Conservation (phyloP, 176 grass and related monocot species). For the Cymbopogon citratus region DNA sequence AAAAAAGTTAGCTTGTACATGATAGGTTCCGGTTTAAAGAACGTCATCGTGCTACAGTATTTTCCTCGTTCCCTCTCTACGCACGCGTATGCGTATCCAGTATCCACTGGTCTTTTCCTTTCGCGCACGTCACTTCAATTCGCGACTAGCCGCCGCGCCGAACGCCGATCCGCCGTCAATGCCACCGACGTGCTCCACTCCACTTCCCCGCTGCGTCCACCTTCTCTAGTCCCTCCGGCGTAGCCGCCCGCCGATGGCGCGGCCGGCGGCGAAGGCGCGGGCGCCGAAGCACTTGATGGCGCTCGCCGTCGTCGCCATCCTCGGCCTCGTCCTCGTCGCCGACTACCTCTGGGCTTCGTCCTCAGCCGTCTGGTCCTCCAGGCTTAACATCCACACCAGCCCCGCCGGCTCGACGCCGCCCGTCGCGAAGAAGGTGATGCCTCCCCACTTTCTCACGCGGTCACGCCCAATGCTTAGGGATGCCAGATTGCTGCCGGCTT, state of each 20-base stretch:
- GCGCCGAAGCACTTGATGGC: slow-evolving; percentile 31
- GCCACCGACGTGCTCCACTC: slow-evolving; percentile 32
- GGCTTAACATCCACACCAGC: slow-evolving; percentile 23
- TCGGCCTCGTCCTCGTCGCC: slow-evolving; percentile 59
- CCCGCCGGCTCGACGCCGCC: neutral
- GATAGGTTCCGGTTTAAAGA: too few relatives aligned
- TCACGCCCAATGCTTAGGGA: neutral
- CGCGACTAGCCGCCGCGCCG: too few relatives aligned
- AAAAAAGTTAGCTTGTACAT: too few relatives aligned
- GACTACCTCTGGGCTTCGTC: slow-evolving; percentile 77
- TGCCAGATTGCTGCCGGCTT: neutral
- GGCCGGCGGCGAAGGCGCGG: slow-evolving; percentile 24
- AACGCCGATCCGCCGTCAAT: slow-evolving; percentile 6
- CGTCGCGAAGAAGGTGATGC: slow-evolving; percentile 25
- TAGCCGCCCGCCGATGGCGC: slow-evolving; percentile 43
- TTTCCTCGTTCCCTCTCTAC: too few relatives aligned
- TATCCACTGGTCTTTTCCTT: too few relatives aligned
- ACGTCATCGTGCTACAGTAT: too few relatives aligned
- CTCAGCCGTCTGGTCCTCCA: slow-evolving; percentile 41
- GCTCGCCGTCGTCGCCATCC: slow-evolving; percentile 49
- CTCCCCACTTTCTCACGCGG: neutral
- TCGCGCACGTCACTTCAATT: too few relatives aligned
- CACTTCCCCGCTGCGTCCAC: neutral
- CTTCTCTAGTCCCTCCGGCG: neutral
- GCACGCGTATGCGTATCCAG: too few relatives aligned